Conservation (phyloP, 2,329 filamentous ascomycete species). For the Coniochaeta sp. region DNA sequence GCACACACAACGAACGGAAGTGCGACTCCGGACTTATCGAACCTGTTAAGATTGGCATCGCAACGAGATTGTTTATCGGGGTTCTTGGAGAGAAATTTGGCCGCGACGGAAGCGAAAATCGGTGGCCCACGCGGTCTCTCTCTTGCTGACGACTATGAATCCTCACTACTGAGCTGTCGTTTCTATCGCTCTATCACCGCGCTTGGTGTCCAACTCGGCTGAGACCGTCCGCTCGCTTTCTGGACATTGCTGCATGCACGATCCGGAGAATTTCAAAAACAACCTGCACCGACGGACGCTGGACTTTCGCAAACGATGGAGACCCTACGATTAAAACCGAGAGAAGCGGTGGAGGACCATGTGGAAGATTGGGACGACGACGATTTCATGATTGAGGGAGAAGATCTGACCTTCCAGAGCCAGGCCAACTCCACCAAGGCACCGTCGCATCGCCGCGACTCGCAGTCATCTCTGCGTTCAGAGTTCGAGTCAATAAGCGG, state of each 20-base stretch:
- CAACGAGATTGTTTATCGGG: not conserved
- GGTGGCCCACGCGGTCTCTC: constrained; percentile 7
- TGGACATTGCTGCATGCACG: not conserved
- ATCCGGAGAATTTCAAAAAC: not conserved
- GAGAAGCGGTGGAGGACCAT: constrained; percentile 48
- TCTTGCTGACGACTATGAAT: constrained; percentile 23
- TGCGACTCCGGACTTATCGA: constrained; percentile 1
- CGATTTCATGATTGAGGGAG: constrained; percentile 63
- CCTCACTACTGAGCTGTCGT: constrained; percentile 18
- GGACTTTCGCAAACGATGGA: constrained; percentile 36
- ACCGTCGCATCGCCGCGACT: constrained; percentile 57
- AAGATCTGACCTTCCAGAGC: constrained; percentile 55
- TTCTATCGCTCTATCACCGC: constrained; percentile 4
- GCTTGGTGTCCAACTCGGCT: not conserved
- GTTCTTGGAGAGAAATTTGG: not conserved
- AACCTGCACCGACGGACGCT: not conserved
- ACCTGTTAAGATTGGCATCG: not conserved
- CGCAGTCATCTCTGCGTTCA: constrained; percentile 77
- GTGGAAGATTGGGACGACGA: constrained; percentile 79
- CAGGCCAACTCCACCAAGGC: constrained; percentile 36
- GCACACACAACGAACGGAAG: not conserved
- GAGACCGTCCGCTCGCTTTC: not conserved
- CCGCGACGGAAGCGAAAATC: not conserved
- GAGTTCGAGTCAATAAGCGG: constrained; percentile 70
- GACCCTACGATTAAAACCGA: constrained; percentile 43